Percentiles rank a stretch among this genome's conserved stretches.
Conservation (phyloP, 768 basidiomycete genomes). For the Mycena metata region DNA sequence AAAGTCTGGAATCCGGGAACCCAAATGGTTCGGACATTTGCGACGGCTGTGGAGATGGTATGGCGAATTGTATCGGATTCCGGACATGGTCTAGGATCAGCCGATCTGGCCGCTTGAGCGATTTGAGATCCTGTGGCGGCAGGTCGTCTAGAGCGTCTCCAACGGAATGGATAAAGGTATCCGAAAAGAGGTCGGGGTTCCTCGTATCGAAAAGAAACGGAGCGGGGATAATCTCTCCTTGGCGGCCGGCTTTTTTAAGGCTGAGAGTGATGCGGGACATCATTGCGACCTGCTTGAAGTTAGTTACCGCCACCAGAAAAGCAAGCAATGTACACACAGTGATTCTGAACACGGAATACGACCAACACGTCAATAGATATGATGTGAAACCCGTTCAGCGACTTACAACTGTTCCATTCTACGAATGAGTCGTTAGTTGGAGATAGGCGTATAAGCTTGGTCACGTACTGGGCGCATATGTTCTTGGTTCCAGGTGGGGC, state of each 20-base stretch:
- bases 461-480: conserved; percentile 47
- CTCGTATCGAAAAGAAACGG: conserved; percentile 16
- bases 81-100: conserved; percentile 19
- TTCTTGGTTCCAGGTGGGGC: conserved; percentile 47
- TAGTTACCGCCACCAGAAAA: conserved; percentile 25
- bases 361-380: background rate
- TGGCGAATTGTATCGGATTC: conserved; percentile 29
- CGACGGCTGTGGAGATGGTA: conserved; percentile 27
- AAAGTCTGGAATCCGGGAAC: too few relatives aligned
- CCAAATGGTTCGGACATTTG: conserved; percentile 14
- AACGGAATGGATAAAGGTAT: conserved; percentile 19
- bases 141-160: background rate
- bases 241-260: conserved; percentile 48
- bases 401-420: conserved; percentile 42
- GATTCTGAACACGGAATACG: conserved; percentile 8
- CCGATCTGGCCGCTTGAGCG: conserved; percentile 25
- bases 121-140: background rate
- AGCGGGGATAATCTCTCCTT: conserved; percentile 5
- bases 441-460: background rate
- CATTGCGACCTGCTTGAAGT: conserved; percentile 55
- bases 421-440: conserved; percentile 1
- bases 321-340: conserved; percentile 46
- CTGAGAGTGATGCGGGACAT: conserved; percentile 62
- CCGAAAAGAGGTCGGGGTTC: conserved; percentile 23
- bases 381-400: background rate